Conservation (phyloP, 768 basidiomycete genomes). For the Cyclocybe aegerita region DNA sequence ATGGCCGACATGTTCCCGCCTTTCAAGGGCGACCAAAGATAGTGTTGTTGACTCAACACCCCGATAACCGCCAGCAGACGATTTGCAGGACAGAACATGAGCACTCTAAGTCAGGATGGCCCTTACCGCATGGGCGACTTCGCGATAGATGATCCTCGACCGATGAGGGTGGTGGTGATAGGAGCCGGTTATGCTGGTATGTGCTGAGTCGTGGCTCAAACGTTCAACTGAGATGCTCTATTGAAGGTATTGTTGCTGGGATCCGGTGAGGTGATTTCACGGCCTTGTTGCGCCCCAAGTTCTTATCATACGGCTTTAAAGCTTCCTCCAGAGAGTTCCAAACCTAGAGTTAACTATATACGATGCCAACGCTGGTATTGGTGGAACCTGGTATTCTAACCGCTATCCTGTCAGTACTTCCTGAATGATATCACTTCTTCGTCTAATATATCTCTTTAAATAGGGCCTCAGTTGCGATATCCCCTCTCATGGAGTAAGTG, state of each 20-base stretch:
- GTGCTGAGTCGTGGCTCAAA: constrained; percentile 6
- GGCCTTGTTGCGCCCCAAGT: background rate
- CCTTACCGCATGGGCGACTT: constrained; percentile 31
- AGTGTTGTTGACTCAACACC: no score
- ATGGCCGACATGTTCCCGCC: no score
- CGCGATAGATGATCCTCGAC: constrained; percentile 51
- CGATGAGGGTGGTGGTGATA: constrained; percentile 53
- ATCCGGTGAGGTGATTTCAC: constrained; percentile 38
- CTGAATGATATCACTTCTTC: background rate
- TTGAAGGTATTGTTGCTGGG: constrained; percentile 49
- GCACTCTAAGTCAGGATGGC: no score
- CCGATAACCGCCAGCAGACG: no score
- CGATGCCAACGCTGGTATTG: constrained; percentile 58
- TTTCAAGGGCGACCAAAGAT: no score
- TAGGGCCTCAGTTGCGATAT: constrained; percentile 64
- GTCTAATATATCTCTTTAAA: constrained; percentile 1
- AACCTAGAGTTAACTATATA: constrained; percentile 58
- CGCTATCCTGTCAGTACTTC: constrained; percentile 45
- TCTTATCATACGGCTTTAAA: constrained; percentile 15
- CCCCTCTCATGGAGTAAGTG: constrained; percentile 51
- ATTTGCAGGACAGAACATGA: no score
- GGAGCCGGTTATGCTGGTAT: constrained; percentile 61
- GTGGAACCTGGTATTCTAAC: constrained; percentile 63
- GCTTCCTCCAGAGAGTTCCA: constrained; percentile 51
- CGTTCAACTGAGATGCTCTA: background rate